Evolutionary conservation across 257 asterid genomes (phyloP).

Genomic region (Nicotiana otophora): DNA sequence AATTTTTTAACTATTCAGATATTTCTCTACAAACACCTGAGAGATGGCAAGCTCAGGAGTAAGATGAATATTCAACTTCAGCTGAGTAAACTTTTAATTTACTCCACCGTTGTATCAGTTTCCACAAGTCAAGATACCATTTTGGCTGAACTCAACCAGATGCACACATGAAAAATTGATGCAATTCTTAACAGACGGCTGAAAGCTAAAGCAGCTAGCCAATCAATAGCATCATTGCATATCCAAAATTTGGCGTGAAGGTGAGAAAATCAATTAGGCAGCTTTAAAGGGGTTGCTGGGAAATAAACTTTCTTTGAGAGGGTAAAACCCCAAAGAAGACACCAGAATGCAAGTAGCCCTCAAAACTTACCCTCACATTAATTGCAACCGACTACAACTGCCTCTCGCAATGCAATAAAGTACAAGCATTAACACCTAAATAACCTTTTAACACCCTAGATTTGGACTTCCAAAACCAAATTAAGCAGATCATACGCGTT

Average conservation of each 20-base stretch:
- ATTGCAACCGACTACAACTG: not conserved
- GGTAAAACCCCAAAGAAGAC: not conserved
- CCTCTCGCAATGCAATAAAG: not conserved
- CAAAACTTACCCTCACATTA: no score
- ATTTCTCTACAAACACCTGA: not conserved
- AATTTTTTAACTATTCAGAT: not conserved
- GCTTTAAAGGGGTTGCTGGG: not conserved
- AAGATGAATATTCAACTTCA: not conserved
- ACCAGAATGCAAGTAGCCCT: not conserved
- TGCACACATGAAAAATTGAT: not conserved
- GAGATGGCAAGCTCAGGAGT: constrained; percentile 1
- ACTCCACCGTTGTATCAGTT: not conserved
- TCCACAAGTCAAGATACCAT: not conserved
- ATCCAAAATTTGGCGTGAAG: no score
- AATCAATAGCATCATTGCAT: not conserved
- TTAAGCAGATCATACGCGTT: not conserved
- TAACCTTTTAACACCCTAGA: not conserved
- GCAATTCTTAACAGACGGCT: not conserved
- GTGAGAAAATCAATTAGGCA: not conserved
- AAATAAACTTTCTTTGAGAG: not conserved
- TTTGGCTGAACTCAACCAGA: not conserved
- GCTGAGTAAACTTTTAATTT: not conserved
- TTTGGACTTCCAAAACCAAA: not conserved
- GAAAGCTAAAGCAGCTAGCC: not conserved
- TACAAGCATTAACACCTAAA: not conserved